Conservation (phyloP, 108 stramenopile genomes). For the Skeletonema potamos region DNA sequence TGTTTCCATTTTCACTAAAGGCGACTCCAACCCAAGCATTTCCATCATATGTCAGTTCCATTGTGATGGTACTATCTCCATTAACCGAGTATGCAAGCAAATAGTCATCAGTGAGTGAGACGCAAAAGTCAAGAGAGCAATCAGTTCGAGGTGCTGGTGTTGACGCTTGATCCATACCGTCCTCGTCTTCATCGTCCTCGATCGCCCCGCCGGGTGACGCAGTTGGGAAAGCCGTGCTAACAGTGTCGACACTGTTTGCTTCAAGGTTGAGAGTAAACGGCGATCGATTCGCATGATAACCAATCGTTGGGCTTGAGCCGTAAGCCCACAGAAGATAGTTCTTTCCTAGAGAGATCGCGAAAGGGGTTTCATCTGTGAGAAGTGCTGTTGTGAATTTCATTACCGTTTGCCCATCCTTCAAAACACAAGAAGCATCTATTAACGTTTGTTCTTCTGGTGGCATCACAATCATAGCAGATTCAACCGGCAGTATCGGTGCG, state of each 20-base stretch:
- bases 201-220: background rate
- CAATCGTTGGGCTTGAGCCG: background rate
- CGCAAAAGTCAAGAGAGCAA: background rate
- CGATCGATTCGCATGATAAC: constrained; percentile 12
- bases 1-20: constrained; percentile 2
- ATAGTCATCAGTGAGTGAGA: background rate
- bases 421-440: background rate
- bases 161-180: background rate
- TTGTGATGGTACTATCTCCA: constrained; percentile 8
- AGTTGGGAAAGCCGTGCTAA: background rate
- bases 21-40: constrained; percentile 14
- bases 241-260: background rate
- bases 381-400: background rate
- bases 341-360: background rate
- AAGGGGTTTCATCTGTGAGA: background rate
- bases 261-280: constrained; percentile 19
- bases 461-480: background rate
- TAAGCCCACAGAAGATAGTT: background rate
- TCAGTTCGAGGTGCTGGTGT: background rate
- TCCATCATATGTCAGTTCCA: constrained; percentile 6
- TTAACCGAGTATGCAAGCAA: background rate
- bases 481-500: background rate
- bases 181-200: constrained; percentile 14
- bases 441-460: background rate
- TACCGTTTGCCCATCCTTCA: background rate